Evolutionary conservation across 352 stramenopile genomes (phyloP), one percentile per base, ranked within the genome.

Genomic region (Phytophthora palmivora): DNA sequence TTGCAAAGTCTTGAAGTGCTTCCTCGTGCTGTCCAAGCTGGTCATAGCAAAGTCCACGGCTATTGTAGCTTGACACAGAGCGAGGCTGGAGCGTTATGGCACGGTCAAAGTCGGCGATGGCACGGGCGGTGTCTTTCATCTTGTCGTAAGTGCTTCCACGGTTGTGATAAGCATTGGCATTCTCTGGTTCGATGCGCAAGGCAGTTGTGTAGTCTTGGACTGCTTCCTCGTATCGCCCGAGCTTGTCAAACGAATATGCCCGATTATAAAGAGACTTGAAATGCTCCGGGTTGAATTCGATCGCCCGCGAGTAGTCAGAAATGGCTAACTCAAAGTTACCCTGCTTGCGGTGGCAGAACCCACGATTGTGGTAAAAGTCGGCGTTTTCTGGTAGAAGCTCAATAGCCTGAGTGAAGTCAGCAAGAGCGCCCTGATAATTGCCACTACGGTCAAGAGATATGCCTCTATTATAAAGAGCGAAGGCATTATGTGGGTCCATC

Each of bases 221-320:
- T 11, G 88, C 88, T 16, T 90, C 78, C 3, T 70, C 52, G 33
- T 78, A 93, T 9, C 74, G 60, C 4, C 84, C 82, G 0, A 96
- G 72, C 60, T 94, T 94, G 70, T 97, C 89, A 53, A 78, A 85
- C 26, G 80, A 96, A 60, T 95, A 97, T 15, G 88, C 89, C 10
- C 88, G 82, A 42, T 96, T 96, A 64, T 96, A 97, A 19, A 94
- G 70, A 37, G 89, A 89, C 66, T 96, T 97, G 62, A 96, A 97
- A 58, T 97, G 88, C 9, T 63, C 55, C 19, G 85, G 47, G 52
- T 96, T 84, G 48, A 84, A 74, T 12, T 76, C 53, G 22, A 97
- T 79, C 11, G 89, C 88, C 8, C 71, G 65, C 30, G 74, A 86
- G 72, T 96, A 96, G 58, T 95, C 87, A 14, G 58, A 56, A 52